A percentile compares a stretch with the other conserved stretches of the same genome.
Conservation (phyloP, 345 rosid genomes). For the Brassica nigra region DNA sequence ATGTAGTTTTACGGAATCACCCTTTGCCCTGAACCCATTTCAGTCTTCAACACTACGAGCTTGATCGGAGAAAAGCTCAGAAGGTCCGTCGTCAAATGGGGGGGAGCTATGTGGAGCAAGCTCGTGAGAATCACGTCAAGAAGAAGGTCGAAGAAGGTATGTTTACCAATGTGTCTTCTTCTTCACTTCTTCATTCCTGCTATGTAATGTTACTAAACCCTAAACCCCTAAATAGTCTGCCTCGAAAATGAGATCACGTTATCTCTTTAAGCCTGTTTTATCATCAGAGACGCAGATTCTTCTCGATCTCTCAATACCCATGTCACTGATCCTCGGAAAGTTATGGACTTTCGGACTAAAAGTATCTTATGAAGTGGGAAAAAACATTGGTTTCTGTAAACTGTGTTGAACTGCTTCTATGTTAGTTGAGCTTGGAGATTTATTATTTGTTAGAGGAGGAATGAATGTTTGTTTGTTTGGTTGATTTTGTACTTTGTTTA, state of each 20-base stretch:
- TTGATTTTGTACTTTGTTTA: background rate
- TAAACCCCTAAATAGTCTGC: slow-evolving; percentile 21
- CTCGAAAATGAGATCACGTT: background rate
- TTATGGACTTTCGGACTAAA: background rate
- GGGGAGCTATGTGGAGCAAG: slow-evolving; percentile 78
- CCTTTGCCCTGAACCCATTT: slow-evolving; percentile 31
- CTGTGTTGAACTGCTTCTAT: background rate
- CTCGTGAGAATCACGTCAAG: slow-evolving; percentile 95
- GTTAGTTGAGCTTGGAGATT: background rate
- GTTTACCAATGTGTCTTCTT: background rate
- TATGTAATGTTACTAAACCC: slow-evolving; percentile 11
- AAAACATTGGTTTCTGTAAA: background rate
- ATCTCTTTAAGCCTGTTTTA: background rate
- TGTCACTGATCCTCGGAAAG: background rate
- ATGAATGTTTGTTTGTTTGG: background rate
- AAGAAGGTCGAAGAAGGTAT: slow-evolving; percentile 99
- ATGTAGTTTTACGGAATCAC: background rate
- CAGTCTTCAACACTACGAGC: background rate
- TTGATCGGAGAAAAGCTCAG: slow-evolving; percentile 28
- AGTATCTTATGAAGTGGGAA: background rate
- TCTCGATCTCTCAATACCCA: slow-evolving; percentile 2
- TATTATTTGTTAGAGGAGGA: background rate
- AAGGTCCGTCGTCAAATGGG: slow-evolving; percentile 56
- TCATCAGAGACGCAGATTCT: slow-evolving; percentile 1
- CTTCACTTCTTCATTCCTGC: background rate